A percentile compares a stretch with the other conserved stretches of the same genome.
These are phyloP conservation scores for Rhizopogon vesiculosus DNA, from an alignment of 768 basidiomycete species.

Conservation along the genomic window DNA sequence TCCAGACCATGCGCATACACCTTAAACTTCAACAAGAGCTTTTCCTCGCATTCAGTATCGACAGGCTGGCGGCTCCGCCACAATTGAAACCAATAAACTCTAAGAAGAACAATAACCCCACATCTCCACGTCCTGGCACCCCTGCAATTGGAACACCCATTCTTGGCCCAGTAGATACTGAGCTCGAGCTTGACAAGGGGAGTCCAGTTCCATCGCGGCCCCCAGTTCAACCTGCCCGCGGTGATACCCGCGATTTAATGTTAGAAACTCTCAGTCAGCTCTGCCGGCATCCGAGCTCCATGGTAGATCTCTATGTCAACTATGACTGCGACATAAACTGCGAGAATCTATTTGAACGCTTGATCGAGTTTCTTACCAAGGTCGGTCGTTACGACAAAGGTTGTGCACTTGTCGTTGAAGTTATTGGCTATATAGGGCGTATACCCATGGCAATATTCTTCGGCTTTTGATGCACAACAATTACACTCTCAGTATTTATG, in stretches of 20 bases:
- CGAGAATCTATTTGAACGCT: conserved; percentile 90
- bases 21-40: conserved; percentile 95
- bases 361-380: conserved; percentile 85
- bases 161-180: conserved; percentile 32
- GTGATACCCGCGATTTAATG: conserved; percentile 85
- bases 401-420: background rate
- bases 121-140: conserved; percentile 51
- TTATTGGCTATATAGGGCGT: conserved; percentile 53
- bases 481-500: conserved; percentile 82
- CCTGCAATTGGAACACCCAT: conserved; percentile 41
- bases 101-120: conserved; percentile 30
- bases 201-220: conserved; percentile 49
- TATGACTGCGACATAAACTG: conserved; percentile 97
- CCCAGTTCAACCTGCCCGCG: conserved; percentile 71
- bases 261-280: conserved; percentile 83
- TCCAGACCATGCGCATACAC: conserved; percentile 80
- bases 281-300: conserved; percentile 81
- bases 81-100: conserved; percentile 21
- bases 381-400: conserved; percentile 34
- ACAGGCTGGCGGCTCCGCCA: conserved; percentile 69
- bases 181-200: conserved; percentile 43
- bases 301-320: conserved; percentile 94
- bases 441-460: conserved; percentile 62
- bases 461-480: conserved; percentile 57
- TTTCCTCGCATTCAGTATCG: conserved; percentile 90